Percentiles rank a stretch among this genome's conserved stretches.
Evolutionary conservation across 2,329 filamentous ascomycete species (phyloP).

Genomic region (Epichloe hybrida): DNA sequence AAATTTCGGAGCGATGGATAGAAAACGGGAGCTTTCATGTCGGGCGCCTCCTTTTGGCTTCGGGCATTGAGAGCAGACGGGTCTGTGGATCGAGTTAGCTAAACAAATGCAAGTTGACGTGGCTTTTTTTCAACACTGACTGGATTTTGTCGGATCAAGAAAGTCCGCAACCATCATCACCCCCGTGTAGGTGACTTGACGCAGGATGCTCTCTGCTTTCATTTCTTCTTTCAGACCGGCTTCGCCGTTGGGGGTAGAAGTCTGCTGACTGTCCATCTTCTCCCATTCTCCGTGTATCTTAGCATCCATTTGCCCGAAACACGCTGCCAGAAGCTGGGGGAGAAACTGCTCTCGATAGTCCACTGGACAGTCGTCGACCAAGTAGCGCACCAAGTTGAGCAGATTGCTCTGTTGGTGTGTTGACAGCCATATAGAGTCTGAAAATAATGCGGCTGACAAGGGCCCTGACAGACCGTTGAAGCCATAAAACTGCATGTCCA

Average conservation of each 20-base stretch:
- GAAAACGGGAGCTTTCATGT: slow-evolving; percentile 16
- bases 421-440: slow-evolving; percentile 68
- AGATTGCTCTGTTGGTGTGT: slow-evolving; percentile 92
- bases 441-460: slow-evolving; percentile 71
- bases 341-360: slow-evolving; percentile 66
- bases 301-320: slow-evolving; percentile 74
- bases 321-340: slow-evolving; percentile 65
- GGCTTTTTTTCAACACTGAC: slow-evolving; percentile 27
- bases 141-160: slow-evolving; percentile 59
- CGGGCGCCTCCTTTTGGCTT: background rate
- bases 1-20: slow-evolving; percentile 61
- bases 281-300: slow-evolving; percentile 87
- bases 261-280: slow-evolving; percentile 51
- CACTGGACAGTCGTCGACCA: slow-evolving; percentile 86
- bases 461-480: slow-evolving; percentile 70
- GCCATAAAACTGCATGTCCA: slow-evolving; percentile 85
- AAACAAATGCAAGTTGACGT: background rate
- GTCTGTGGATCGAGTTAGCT: slow-evolving; percentile 3
- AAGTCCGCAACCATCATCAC: slow-evolving; percentile 86
- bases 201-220: slow-evolving; percentile 91
- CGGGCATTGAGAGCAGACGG: background rate
- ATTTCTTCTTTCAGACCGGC: slow-evolving; percentile 83
- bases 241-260: slow-evolving; percentile 52
- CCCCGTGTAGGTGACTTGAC: slow-evolving; percentile 83
- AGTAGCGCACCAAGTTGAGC: slow-evolving; percentile 71